These are phyloP conservation scores for Cladosporium colombiae DNA, from an alignment of 2,329 filamentous ascomycete genomes.

Conservation along the genomic window DNA sequence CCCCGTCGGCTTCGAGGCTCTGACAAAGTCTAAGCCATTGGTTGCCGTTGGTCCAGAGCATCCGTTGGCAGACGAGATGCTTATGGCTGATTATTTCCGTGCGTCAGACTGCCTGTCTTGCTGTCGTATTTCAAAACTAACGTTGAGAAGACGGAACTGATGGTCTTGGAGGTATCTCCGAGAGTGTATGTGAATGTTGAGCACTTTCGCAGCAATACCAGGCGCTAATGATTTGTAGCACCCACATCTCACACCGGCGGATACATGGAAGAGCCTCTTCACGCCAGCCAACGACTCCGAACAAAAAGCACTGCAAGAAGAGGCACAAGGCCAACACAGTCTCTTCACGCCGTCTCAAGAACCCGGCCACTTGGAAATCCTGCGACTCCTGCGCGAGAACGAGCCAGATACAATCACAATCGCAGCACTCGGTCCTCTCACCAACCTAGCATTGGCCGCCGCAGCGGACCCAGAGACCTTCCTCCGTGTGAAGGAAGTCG, in stretches of 20 bases:
- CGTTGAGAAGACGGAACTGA: conserved; percentile 46
- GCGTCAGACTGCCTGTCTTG: conserved; percentile 38
- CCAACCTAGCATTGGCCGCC: conserved; percentile 89
- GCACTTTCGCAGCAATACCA: background rate
- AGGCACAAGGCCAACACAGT: conserved; percentile 31
- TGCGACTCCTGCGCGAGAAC: conserved; percentile 80
- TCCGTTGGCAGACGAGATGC: conserved; percentile 77
- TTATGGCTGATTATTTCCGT: conserved; percentile 79
- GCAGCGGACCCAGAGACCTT: conserved; percentile 88
- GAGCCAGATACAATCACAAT: conserved; percentile 85
- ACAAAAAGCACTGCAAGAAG: conserved; percentile 16
- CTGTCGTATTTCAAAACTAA: background rate
- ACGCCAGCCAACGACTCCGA: conserved; percentile 34
- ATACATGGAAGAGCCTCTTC: conserved; percentile 52
- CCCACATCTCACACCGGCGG: conserved; percentile 49
- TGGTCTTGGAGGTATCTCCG: conserved; percentile 51
- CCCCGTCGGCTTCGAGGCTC: conserved; percentile 68
- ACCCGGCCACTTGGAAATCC: conserved; percentile 80
- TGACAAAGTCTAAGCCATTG: conserved; percentile 67
- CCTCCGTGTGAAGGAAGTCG: conserved; percentile 82
- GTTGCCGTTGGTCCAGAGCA: conserved; percentile 85
- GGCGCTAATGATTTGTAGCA: conserved; percentile 39
- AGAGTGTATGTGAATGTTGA: conserved; percentile 39
- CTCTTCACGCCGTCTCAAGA: conserved; percentile 73
- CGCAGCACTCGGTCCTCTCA: conserved; percentile 84